Percentiles rank a stretch among this genome's conserved stretches.
These are phyloP conservation scores for Otatea glauca DNA, from an alignment of 176 grass and related monocot species.

Conservation along the genomic window DNA sequence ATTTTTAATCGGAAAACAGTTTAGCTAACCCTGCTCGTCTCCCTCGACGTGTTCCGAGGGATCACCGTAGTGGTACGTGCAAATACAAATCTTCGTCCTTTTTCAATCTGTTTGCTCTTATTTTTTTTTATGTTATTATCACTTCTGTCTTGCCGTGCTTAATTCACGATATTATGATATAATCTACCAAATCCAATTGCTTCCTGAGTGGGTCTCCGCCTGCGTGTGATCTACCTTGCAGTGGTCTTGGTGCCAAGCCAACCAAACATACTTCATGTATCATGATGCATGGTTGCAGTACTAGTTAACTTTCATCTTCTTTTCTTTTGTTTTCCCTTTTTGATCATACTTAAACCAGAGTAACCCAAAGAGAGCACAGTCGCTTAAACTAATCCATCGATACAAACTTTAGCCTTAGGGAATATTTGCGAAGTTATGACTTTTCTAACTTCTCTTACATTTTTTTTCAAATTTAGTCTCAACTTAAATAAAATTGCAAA, in stretches of 20 bases:
- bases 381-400: constrained; percentile 36
- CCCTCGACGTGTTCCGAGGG: constrained; percentile 81
- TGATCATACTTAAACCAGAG: constrained; percentile 45
- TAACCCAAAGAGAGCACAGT: constrained; percentile 25
- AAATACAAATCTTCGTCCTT: neutral
- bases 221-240: neutral
- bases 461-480: no score
- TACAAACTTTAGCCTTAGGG: constrained; percentile 31
- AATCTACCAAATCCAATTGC: constrained; percentile 6
- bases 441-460: no score
- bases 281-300: constrained; percentile 28
- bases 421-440: neutral
- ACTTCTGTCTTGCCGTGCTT: constrained; percentile 19
- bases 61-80: constrained; percentile 65
- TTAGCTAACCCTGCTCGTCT: constrained; percentile 40
- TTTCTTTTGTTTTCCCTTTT: constrained; percentile 34
- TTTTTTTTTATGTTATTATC: neutral
- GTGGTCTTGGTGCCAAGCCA: constrained; percentile 32
- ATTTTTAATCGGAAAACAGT: no score
- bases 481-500: no score
- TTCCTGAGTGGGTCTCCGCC: constrained; percentile 23
- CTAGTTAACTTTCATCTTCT: neutral
- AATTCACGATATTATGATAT: neutral
- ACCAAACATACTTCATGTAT: constrained; percentile 40
- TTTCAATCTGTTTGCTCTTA: neutral